Conservation (phyloP, 768 basidiomycete species). For the Strobilomyces confusus region DNA sequence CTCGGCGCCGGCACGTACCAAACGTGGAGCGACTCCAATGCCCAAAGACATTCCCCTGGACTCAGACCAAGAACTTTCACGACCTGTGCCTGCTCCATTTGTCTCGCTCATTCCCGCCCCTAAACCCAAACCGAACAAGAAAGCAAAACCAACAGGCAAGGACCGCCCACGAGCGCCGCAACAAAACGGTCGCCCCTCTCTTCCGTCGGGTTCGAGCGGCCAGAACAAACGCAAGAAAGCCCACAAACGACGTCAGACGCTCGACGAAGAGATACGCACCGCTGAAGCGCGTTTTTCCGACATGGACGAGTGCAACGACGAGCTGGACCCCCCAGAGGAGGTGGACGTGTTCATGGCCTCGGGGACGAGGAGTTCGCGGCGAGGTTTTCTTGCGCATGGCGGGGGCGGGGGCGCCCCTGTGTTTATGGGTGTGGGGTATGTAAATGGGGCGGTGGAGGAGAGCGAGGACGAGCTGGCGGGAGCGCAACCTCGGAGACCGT, state of each 20-base stretch:
- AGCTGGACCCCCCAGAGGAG: conserved; percentile 32
- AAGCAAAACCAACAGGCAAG: conserved; percentile 17
- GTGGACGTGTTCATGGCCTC: conserved; percentile 51
- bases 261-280: conserved; percentile 62
- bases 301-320: conserved; percentile 34
- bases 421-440: conserved; percentile 66
- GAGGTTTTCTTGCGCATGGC: conserved; percentile 69
- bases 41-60: conserved; percentile 16
- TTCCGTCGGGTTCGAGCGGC: conserved; percentile 7
- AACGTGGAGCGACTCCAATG: conserved; percentile 31
- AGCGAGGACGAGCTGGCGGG: conserved; percentile 15
- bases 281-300: conserved; percentile 37
- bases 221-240: conserved; percentile 20
- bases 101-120: conserved; percentile 24
- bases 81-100: conserved; percentile 12
- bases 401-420: conserved; percentile 71
- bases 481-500: background rate
- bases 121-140: conserved; percentile 13
- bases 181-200: background rate
- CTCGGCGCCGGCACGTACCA: conserved; percentile 53
- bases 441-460: conserved; percentile 45
- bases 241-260: conserved; percentile 44
- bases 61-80: conserved; percentile 24
- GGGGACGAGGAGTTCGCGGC: conserved; percentile 49
- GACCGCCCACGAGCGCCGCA: conserved; percentile 13